Conservation (phyloP, 2,329 filamentous ascomycete species). For the Chalaropsis thielavioides region DNA sequence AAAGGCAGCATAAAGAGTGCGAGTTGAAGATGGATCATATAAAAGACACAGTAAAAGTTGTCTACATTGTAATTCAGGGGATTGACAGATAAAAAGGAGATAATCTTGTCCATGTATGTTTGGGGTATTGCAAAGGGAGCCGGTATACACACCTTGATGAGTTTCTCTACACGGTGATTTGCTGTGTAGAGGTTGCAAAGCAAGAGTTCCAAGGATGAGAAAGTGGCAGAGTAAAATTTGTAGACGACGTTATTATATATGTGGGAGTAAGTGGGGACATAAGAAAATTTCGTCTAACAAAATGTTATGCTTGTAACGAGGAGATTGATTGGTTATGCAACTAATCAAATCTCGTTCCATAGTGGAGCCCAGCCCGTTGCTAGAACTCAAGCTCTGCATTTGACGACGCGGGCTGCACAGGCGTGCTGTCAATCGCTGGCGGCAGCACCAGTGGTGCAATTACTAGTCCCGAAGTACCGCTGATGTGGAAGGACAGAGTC, state of each 20-base stretch:
- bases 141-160: slow-evolving; percentile 1
- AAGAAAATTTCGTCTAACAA: neutral
- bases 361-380: neutral
- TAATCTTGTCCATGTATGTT: slow-evolving; percentile 15
- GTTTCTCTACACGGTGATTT: slow-evolving; percentile 17
- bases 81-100: slow-evolving; percentile 39
- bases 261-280: neutral
- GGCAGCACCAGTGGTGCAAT: slow-evolving; percentile 84
- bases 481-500: slow-evolving; percentile 82
- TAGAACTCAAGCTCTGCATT: slow-evolving; percentile 28
- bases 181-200: slow-evolving; percentile 12
- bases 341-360: neutral
- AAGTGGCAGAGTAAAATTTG: slow-evolving; percentile 12
- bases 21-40: slow-evolving; percentile 9
- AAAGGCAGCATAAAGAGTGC: neutral
- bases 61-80: slow-evolving; percentile 38
- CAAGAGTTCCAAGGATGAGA: slow-evolving; percentile 17
- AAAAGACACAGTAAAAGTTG: slow-evolving; percentile 21
- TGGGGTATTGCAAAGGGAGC: neutral
- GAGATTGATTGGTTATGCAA: neutral
- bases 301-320: neutral
- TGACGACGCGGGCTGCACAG: slow-evolving; percentile 21
- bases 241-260: neutral
- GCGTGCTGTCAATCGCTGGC: slow-evolving; percentile 56
- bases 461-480: slow-evolving; percentile 61